Evolutionary conservation across 352 stramenopile species (phyloP).

Genomic region (Pythium grandisporangium): DNA sequence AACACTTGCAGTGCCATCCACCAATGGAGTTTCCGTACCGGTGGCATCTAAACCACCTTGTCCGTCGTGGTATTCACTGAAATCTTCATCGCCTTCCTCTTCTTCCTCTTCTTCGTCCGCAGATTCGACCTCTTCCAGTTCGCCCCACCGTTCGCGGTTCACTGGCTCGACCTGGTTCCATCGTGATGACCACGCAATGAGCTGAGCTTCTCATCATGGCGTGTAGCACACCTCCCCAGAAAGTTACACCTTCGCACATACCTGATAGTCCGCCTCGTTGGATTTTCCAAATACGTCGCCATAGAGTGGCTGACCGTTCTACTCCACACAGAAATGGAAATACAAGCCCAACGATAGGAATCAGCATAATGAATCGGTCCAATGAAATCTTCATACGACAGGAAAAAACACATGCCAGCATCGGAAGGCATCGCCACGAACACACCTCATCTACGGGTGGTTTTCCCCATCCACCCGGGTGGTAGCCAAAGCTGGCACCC

Average conservation of each 20-base stretch:
- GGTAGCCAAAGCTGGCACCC: slow-evolving; percentile 93
- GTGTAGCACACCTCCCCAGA: too few relatives aligned
- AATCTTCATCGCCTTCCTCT: slow-evolving; percentile 13
- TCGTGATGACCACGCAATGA: too few relatives aligned
- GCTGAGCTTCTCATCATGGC: slow-evolving; percentile 2
- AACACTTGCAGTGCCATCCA: slow-evolving; percentile 49
- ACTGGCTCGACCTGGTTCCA: slow-evolving; percentile 28
- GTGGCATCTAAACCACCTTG: slow-evolving; percentile 36
- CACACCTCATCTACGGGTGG: slow-evolving; percentile 89
- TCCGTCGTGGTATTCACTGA: slow-evolving; percentile 16
- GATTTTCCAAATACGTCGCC: slow-evolving; percentile 92
- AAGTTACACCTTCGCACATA: too few relatives aligned
- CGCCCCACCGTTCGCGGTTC: slow-evolving; percentile 59
- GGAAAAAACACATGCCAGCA: too few relatives aligned
- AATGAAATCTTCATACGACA: too few relatives aligned
- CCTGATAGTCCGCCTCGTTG: slow-evolving; percentile 5
- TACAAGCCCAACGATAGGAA: too few relatives aligned
- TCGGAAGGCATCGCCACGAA: not conserved
- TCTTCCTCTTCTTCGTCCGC: slow-evolving; percentile 38
- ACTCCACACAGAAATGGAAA: not conserved
- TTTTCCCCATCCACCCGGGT: slow-evolving; percentile 96
- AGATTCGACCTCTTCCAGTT: slow-evolving; percentile 55
- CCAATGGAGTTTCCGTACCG: slow-evolving; percentile 43
- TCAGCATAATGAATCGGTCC: too few relatives aligned
- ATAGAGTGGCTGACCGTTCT: slow-evolving; percentile 92